Evolutionary conservation across 2,329 filamentous ascomycete species (phyloP), one percentile per base, ranked within the genome.

Genomic region (Diaporthe capsici): DNA sequence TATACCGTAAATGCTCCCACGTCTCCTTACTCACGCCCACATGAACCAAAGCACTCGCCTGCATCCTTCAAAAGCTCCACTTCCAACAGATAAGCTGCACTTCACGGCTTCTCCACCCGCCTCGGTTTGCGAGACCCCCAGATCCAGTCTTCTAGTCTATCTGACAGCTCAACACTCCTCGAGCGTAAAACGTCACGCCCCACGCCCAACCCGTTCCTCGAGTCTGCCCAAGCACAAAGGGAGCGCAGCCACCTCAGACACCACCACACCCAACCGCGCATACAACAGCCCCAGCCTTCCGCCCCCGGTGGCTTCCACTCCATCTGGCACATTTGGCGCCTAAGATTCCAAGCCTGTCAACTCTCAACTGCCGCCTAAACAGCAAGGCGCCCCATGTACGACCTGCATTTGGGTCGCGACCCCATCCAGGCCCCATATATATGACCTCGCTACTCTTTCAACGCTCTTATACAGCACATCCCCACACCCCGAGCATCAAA

Each of bases 221-320:
- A 55, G 25, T 71, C 65, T 60, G 72, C 75, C 63, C 47, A 49
- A 60, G 58, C 34, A 65, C 51, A 72, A 44, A 51, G 74, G 61
- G 49, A 63, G 37, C n/a, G 70, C 58, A 55, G 72, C 71, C 74
- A 76, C 71, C 42, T 49, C 34, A 63, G 71, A 42, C 55, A 63
- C 53, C 70, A 47, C 49, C 75, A 61, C 57, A 71, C 58, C 53
- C 75, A 67, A 70, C 25, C 58, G 42, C 68, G 25, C 34, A 44
- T 47, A 76, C 73, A 55, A 55, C 65, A 75, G 75, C 75, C 75
- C 58, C 73, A 44, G 65, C 39, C 44, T 73, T 61, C 68, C 25
- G 60, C 67, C 73, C 55, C 37, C 47, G 31, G 34, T 47, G 25
- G 58, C 51, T 34, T 39, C 51, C 60, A 58, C 55, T 68, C 60